Percentiles rank a stretch among this genome's conserved stretches.
These are phyloP conservation scores for Echites panduratus DNA, from an alignment of 257 asterid species.

Conservation along the genomic window DNA sequence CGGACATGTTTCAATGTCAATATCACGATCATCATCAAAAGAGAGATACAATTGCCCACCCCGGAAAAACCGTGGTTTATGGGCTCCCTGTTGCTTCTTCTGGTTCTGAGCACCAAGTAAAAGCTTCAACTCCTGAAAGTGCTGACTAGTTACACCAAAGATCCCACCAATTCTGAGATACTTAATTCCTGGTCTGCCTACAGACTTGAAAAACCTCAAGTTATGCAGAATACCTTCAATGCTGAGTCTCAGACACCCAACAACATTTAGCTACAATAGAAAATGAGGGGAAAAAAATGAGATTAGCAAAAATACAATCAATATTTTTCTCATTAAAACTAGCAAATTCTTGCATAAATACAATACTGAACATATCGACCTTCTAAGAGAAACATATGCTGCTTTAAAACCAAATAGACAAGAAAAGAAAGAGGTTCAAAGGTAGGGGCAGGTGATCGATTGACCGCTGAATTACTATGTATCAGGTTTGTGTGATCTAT, in stretches of 20 bases:
- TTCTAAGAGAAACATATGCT: background rate
- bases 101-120: constrained; percentile 42
- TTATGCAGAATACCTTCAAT: constrained; percentile 36
- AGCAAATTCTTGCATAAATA: background rate
- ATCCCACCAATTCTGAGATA: constrained; percentile 48
- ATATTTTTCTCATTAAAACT: background rate
- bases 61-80: constrained; percentile 40
- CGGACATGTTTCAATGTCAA: constrained; percentile 75
- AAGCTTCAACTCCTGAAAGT: constrained; percentile 49
- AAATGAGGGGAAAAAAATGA: background rate
- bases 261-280: constrained; percentile 56
- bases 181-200: constrained; percentile 51
- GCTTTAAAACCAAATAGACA: background rate
- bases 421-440: background rate
- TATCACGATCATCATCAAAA: constrained; percentile 53
- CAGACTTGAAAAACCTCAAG: constrained; percentile 46
- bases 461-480: background rate
- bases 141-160: constrained; percentile 38
- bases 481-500: background rate
- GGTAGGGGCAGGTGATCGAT: background rate
- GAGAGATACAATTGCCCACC: constrained; percentile 44
- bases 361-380: background rate
- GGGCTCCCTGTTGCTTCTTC: constrained; percentile 17
- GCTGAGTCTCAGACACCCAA: constrained; percentile 45
- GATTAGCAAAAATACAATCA: background rate